Base-by-base conservation (phyloP, 2,329 filamentous ascomycete species). In the Xylaria arbuscula region DNA sequence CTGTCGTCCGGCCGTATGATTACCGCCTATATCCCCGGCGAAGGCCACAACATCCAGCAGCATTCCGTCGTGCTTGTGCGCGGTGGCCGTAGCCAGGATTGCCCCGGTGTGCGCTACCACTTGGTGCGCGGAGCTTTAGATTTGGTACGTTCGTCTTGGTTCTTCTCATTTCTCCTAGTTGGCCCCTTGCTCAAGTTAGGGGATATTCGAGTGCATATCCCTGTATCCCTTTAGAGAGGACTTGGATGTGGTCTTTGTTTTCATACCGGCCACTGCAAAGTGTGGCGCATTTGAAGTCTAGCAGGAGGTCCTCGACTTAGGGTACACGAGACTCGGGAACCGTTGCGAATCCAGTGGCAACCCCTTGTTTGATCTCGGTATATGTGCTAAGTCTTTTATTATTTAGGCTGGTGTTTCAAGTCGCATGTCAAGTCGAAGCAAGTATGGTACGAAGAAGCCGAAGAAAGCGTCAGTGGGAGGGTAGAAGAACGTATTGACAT, bases 31-130 rank as follows among this genome's bases (percentile, higher is more conserved):
- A 98, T 99, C 77, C 94, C 94, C 40, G 96, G 96, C 61, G 95
- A 98, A 88, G 95, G 96, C 57, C 96, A 99, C 83, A 99, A 98
- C 81, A 94, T 98, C 73, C 95, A 98, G 86, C 96, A 98, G 87
- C 97, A 99, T 85, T 97, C 92, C 76, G 96, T 99, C 55, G 96
- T 99, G 64, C 85, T 98, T 73, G 94, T 99, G n/a, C 87, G 96
- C 73, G 96, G 96, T 67, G 96, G 96, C 1, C 87, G 96, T 79
- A 90, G 89, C 72, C 96, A 98, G 87, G 96, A 99, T 90, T 99
- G 96, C 84, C 96, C 96, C 70, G 96, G 96, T 90, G 96, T 99
- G 82, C 91, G 94, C 78, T 99, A 99, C 80, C 93, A 97, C 81
- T 84, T 98, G 76, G 93, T 99, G 50, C 86, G 96, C 79, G 96